Conservation (phyloP, 2,329 filamentous ascomycete genomes). For the Atkinsonella texensis region DNA sequence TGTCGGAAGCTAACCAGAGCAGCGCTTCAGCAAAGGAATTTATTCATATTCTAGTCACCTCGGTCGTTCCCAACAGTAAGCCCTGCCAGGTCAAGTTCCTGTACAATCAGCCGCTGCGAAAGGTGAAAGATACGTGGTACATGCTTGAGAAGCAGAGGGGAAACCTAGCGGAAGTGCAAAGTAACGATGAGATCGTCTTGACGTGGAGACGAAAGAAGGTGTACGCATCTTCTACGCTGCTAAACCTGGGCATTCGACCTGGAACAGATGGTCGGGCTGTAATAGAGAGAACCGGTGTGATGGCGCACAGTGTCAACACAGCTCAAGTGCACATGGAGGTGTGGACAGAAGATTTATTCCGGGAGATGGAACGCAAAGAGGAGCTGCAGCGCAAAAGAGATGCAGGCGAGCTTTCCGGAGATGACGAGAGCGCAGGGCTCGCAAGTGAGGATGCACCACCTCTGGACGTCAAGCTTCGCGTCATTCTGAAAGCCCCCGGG, state of each 20-base stretch:
- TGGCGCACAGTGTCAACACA: slow-evolving; percentile 37
- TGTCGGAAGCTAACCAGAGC: slow-evolving; percentile 8
- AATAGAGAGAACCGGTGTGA: slow-evolving; percentile 20
- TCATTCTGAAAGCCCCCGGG: slow-evolving; percentile 43
- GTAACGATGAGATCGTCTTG: slow-evolving; percentile 51
- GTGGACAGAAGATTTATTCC: slow-evolving; percentile 56
- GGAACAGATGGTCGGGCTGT: slow-evolving; percentile 30
- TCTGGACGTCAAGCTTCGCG: slow-evolving; percentile 28
- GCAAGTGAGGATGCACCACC: slow-evolving; percentile 12
- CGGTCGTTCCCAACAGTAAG: slow-evolving; percentile 48
- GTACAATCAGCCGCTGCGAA: slow-evolving; percentile 53
- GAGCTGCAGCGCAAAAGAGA: slow-evolving; percentile 33
- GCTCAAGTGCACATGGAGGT: slow-evolving; percentile 62
- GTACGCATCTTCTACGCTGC: slow-evolving; percentile 64
- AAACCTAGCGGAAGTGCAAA: slow-evolving; percentile 23
- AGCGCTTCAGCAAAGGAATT: slow-evolving; percentile 12
- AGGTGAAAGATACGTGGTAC: slow-evolving; percentile 61
- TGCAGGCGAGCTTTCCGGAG: slow-evolving; percentile 27
- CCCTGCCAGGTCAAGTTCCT: slow-evolving; percentile 49
- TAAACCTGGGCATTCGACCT: slow-evolving; percentile 49
- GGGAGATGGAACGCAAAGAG: slow-evolving; percentile 33
- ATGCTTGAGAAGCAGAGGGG: slow-evolving; percentile 39
- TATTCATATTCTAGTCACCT: slow-evolving; percentile 39
- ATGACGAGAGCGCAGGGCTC: slow-evolving; percentile 15
- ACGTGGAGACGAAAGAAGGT: slow-evolving; percentile 66